Evolutionary conservation across 306 rosid genomes (phyloP).

Genomic region (Fagus crenata): DNA sequence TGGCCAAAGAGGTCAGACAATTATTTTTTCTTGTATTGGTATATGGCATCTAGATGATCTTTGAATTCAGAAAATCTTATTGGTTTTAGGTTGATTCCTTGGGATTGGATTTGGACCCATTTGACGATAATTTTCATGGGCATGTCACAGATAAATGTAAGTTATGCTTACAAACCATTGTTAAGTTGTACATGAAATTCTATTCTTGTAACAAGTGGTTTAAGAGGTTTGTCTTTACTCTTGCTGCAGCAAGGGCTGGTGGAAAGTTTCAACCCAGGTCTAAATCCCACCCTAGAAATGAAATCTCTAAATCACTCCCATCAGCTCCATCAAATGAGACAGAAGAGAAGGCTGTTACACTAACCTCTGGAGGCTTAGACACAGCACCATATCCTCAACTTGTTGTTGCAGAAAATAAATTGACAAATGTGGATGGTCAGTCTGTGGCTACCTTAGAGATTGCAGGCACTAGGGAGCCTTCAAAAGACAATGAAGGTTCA

Average conservation of each 20-base stretch:
- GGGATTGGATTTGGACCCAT: slow-evolving; percentile 13
- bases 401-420: slow-evolving; percentile 30
- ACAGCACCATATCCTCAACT: slow-evolving; percentile 18
- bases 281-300: not conserved
- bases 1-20: no score
- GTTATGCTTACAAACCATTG: slow-evolving; percentile 11
- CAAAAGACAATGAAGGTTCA: slow-evolving; percentile 31
- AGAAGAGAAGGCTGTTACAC: slow-evolving; percentile 5
- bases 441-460: slow-evolving; percentile 22
- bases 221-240: not conserved
- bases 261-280: slow-evolving; percentile 9
- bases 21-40: no score
- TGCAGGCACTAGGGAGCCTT: slow-evolving; percentile 16
- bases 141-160: slow-evolving; percentile 29
- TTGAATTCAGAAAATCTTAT: no score
- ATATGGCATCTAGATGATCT: no score
- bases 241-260: slow-evolving; percentile 8
- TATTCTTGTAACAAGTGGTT: slow-evolving; percentile 1
- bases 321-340: not conserved
- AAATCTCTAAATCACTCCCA: slow-evolving; percentile 1
- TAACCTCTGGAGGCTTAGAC: slow-evolving; percentile 23
- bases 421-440: slow-evolving; percentile 27
- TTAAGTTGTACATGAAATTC: not conserved
- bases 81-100: not conserved
- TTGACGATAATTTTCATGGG: not conserved